phyloP scores from a whole-genome alignment of 768 basidiomycete species.

The Russula virescens region DNA sequence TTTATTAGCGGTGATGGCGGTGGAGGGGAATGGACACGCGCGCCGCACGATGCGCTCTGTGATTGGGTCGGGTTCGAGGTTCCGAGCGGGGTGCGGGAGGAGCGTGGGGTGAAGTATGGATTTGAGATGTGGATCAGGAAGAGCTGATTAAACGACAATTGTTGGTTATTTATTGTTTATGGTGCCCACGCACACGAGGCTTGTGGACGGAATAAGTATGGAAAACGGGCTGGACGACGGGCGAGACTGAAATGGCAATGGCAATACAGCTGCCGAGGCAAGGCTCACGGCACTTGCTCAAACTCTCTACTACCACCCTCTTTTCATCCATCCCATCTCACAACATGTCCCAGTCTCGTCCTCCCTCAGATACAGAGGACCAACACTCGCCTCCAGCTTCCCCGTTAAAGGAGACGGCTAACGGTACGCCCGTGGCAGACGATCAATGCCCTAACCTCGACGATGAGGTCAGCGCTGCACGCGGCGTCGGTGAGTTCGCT shows the following conservation, averaged over 20 bases:
- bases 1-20: slow-evolving; percentile 36
- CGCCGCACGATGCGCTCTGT: slow-evolving; percentile 56
- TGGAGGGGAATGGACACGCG: slow-evolving; percentile 45
- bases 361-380: slow-evolving; percentile 4
- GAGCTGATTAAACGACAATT: background rate
- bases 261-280: background rate
- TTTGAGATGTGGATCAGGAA: slow-evolving; percentile 90
- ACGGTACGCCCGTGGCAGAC: background rate
- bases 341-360: slow-evolving; percentile 13
- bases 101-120: slow-evolving; percentile 80
- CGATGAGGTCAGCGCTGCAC: slow-evolving; percentile 17
- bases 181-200: background rate
- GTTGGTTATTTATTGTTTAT: slow-evolving; percentile 21
- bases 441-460: slow-evolving; percentile 10
- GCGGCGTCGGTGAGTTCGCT: slow-evolving; percentile 18
- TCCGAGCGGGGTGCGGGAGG: slow-evolving; percentile 66
- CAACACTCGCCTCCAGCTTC: background rate
- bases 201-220: too few relatives aligned
- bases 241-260: slow-evolving; percentile 11
- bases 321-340: background rate
- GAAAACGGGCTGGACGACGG: background rate
- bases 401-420: background rate
- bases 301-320: background rate
- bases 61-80: slow-evolving; percentile 82
- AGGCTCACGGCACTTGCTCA: slow-evolving; percentile 2